Evolutionary conservation across 441 rosid species (phyloP).

Genomic region (Heliophila coronopifolia): DNA sequence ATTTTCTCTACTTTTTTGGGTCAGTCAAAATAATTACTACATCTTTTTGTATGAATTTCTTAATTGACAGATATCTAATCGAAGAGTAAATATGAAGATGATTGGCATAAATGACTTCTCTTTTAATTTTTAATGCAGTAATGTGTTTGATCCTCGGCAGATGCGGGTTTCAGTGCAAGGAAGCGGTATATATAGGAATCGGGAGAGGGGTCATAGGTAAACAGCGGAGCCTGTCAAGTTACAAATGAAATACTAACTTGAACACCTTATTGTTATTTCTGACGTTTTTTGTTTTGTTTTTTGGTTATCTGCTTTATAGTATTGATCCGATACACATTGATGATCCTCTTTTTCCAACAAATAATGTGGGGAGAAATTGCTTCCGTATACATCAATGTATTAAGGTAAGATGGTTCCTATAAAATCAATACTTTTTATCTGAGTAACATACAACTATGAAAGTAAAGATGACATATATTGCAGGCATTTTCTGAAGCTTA

Average conservation of each 20-base stretch:
- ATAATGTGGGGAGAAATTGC: slow-evolving; percentile 97
- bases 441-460: neutral
- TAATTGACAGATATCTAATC: slow-evolving; percentile 2
- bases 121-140: slow-evolving; percentile 42
- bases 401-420: slow-evolving; percentile 49
- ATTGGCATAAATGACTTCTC: slow-evolving; percentile 4
- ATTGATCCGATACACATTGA: slow-evolving; percentile 97
- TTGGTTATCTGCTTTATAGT: slow-evolving; percentile 39
- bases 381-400: slow-evolving; percentile 98
- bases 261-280: slow-evolving; percentile 17
- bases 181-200: slow-evolving; percentile 75
- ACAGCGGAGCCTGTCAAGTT: slow-evolving; percentile 15
- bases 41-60: slow-evolving; percentile 14
- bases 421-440: neutral
- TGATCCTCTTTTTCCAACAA: slow-evolving; percentile 90
- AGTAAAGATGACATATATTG: slow-evolving; percentile 23
- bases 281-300: no score
- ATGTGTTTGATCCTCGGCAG: slow-evolving; percentile 98
- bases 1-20: slow-evolving; percentile 98
- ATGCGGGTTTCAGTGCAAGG: slow-evolving; percentile 95
- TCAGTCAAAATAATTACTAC: slow-evolving; percentile 36
- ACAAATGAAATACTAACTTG: slow-evolving; percentile 14
- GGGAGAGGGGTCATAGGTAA: slow-evolving; percentile 96
- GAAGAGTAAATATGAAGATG: slow-evolving; percentile 5
- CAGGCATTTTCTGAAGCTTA: slow-evolving; percentile 98